Conservation (phyloP, 2,329 filamentous ascomycete genomes). For the Dactylonectria estremocensis region DNA sequence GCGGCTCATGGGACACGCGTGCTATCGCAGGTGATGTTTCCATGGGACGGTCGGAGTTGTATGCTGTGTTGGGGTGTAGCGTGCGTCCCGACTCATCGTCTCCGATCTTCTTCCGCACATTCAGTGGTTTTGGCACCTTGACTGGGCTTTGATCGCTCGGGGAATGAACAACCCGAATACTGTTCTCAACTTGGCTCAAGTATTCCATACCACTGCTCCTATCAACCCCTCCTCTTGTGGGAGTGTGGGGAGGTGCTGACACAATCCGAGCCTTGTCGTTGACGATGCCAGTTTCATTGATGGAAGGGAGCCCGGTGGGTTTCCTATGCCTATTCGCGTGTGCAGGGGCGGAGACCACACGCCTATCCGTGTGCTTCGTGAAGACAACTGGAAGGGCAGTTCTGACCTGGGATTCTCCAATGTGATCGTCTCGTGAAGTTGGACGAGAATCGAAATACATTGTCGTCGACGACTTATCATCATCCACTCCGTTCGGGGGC, state of each 20-base stretch:
- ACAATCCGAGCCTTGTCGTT: conserved; percentile 61
- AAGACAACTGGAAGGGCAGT: conserved; percentile 52
- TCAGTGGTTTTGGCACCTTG: conserved; percentile 57
- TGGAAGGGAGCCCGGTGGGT: conserved; percentile 62
- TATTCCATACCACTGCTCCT: conserved; percentile 59
- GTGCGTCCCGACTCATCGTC: conserved; percentile 42
- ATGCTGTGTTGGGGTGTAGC: conserved; percentile 37
- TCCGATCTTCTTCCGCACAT: conserved; percentile 58
- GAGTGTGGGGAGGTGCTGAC: conserved; percentile 61
- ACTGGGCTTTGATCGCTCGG: conserved; percentile 56
- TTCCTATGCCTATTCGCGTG: conserved; percentile 59
- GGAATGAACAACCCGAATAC: conserved; percentile 70
- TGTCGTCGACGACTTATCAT: conserved; percentile 33
- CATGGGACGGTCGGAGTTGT: conserved; percentile 32
- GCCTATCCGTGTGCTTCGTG: conserved; percentile 58
- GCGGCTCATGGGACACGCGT: conserved; percentile 34
- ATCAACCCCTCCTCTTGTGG: conserved; percentile 51
- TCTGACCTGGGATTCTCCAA: conserved; percentile 47
- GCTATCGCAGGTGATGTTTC: conserved; percentile 2
- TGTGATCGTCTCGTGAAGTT: conserved; percentile 45
- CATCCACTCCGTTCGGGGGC: conserved; percentile 50
- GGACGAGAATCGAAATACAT: conserved; percentile 42
- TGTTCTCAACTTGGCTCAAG: conserved; percentile 63
- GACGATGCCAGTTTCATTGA: conserved; percentile 59
- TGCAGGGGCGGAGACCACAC: conserved; percentile 67